These are phyloP conservation scores for Singerocomus inundabilis DNA, from an alignment of 1,284 basidiomycete genomes.

Conservation along the genomic window DNA sequence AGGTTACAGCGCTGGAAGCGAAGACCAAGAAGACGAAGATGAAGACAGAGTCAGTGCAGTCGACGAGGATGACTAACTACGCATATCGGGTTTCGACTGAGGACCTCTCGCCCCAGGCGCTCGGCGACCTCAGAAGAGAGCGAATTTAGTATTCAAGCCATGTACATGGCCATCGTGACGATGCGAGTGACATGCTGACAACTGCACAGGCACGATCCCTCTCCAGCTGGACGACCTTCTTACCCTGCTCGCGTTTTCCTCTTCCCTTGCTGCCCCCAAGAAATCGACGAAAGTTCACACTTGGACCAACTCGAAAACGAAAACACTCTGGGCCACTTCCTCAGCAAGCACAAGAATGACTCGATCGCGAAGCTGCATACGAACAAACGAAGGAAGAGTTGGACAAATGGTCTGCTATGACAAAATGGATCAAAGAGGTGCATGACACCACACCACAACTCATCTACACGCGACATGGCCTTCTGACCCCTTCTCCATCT, in stretches of 20 bases:
- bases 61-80: constrained; percentile 40
- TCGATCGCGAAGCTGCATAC: constrained; percentile 94
- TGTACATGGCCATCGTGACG: neutral
- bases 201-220: constrained; percentile 44
- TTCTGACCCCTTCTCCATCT: neutral
- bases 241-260: constrained; percentile 58
- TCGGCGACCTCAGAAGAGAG: no score
- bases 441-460: no score
- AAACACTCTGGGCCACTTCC: constrained; percentile 85
- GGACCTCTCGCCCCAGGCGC: constrained; percentile 50
- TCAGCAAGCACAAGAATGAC: constrained; percentile 80
- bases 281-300: constrained; percentile 64
- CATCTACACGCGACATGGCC: no score
- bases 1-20: neutral
- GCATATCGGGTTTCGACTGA: constrained; percentile 59
- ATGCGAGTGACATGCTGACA: constrained; percentile 8
- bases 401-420: constrained; percentile 91
- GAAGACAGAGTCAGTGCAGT: constrained; percentile 3
- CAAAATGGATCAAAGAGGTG: constrained; percentile 84
- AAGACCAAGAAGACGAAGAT: no score
- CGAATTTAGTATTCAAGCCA: no score
- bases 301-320: constrained; percentile 35
- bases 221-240: constrained; percentile 76
- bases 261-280: constrained; percentile 64
- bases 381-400: constrained; percentile 91